Percentiles rank a stretch among this genome's conserved stretches.
These are phyloP conservation scores for Gossypium rotundifolium DNA, from an alignment of 345 rosid genomes.

Conservation along the genomic window DNA sequence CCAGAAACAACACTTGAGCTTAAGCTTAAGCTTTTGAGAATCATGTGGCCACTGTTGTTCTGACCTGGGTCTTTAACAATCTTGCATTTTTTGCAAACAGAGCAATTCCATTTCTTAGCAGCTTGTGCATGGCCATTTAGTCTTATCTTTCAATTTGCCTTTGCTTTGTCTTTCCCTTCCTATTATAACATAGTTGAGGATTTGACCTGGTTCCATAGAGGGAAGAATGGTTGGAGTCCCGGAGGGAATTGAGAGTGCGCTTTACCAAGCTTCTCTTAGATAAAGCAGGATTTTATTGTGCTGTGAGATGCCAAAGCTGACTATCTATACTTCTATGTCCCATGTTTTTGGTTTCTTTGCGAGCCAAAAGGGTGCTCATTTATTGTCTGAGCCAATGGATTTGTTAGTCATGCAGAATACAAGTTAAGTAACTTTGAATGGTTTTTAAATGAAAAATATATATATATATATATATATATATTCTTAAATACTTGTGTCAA, in stretches of 20 bases:
- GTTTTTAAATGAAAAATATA: neutral
- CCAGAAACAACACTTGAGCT: neutral
- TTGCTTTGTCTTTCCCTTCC: neutral
- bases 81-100: neutral
- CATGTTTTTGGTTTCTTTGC: neutral
- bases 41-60: neutral
- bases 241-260: neutral
- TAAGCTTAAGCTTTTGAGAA: neutral
- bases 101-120: neutral
- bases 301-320: neutral
- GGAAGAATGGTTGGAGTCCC: neutral
- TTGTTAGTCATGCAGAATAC: neutral
- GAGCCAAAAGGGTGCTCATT: neutral
- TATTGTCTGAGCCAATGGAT: neutral
- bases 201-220: neutral
- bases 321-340: neutral
- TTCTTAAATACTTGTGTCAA: neutral
- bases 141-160: neutral
- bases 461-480: neutral
- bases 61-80: neutral
- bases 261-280: neutral
- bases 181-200: neutral
- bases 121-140: neutral
- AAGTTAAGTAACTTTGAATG: neutral
- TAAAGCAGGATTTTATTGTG: neutral